phyloP scores from a whole-genome alignment of 78 protist genomes.

The Anaeramoeba flamelloides region DNA sequence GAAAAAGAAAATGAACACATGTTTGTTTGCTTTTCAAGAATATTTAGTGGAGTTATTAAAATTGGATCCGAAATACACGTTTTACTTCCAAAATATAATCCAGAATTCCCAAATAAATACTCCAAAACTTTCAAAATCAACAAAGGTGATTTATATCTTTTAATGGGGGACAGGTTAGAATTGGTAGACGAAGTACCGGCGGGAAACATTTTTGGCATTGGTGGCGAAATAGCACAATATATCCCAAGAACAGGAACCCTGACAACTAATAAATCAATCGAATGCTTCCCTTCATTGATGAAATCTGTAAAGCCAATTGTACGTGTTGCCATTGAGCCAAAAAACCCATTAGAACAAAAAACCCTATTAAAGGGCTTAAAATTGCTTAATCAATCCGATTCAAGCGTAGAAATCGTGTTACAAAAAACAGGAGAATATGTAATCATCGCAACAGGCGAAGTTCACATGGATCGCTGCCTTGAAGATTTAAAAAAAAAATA shows the following conservation, averaged over 20 bases:
- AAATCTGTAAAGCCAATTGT: background rate
- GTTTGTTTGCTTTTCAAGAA: background rate
- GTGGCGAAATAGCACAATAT: slow-evolving; percentile 25
- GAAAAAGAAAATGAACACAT: background rate
- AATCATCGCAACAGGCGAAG: background rate
- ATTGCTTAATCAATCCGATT: background rate
- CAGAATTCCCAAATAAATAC: background rate
- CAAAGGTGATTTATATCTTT: slow-evolving; percentile 27
- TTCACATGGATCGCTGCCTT: background rate
- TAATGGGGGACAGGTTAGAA: slow-evolving; percentile 75
- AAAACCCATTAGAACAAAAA: background rate
- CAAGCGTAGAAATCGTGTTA: background rate
- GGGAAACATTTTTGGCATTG: slow-evolving; percentile 73
- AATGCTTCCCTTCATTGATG: background rate
- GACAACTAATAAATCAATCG: background rate
- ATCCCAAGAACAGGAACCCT: background rate
- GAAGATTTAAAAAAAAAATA: background rate
- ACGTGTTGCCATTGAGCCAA: background rate
- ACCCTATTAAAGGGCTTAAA: background rate
- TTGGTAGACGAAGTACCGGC: slow-evolving; percentile 45
- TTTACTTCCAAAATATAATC: background rate
- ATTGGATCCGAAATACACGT: background rate
- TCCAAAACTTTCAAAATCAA: background rate
- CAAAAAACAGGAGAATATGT: background rate
- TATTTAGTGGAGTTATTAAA: background rate